A percentile compares a stretch with the other conserved stretches of the same genome.
Conservation (phyloP, 495 filamentous ascomycete genomes). For the Podospora appendiculata region DNA sequence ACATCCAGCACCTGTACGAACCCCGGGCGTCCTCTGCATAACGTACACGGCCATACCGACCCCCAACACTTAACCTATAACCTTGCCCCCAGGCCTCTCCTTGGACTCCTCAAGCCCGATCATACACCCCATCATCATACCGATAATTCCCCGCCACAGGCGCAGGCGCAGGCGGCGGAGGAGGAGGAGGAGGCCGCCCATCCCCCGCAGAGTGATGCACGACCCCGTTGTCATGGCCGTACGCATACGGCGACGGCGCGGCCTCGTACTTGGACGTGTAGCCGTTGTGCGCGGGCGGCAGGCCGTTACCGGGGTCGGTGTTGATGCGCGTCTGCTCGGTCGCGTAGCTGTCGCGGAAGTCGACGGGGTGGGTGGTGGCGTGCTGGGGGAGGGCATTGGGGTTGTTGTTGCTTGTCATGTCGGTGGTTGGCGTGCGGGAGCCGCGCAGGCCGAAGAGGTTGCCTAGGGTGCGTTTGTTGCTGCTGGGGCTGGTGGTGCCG, state of each 20-base stretch:
- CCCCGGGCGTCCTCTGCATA: too few species aligned
- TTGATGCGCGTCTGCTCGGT: neutral
- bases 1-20: too few species aligned
- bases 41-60: neutral
- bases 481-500: constrained; percentile 16
- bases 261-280: neutral
- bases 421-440: neutral
- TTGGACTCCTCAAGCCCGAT: neutral
- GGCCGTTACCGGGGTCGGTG: neutral
- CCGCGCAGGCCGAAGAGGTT: too few species aligned
- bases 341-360: constrained; percentile 1
- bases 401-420: neutral
- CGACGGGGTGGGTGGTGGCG: neutral
- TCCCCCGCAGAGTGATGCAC: neutral
- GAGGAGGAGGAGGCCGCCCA: neutral
- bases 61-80: too few species aligned
- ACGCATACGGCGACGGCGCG: neutral
- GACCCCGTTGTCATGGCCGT: neutral
- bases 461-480: neutral
- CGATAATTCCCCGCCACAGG: constrained; percentile 9
- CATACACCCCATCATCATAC: constrained; percentile 19
- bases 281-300: neutral
- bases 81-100: neutral
- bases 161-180: neutral
- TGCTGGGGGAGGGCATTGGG: neutral